Percentiles rank a stretch among this genome's conserved stretches.
Conservation (phyloP, 495 filamentous ascomycete species). For the Talaromyces borbonicus region DNA sequence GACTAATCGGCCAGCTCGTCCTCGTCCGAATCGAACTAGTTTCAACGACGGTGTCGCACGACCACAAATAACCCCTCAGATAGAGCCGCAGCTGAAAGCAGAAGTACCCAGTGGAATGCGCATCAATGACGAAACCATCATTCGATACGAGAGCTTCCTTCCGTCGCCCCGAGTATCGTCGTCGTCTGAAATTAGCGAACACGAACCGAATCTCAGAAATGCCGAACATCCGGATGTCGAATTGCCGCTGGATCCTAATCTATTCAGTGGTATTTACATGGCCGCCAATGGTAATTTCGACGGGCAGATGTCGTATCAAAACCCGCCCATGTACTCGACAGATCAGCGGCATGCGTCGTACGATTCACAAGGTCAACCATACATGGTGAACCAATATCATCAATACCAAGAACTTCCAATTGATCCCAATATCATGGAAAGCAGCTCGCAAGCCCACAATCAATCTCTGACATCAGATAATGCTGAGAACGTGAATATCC, state of each 20-base stretch:
- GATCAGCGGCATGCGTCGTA: conserved; percentile 1
- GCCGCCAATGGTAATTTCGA: not conserved
- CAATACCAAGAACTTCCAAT: conserved; percentile 3
- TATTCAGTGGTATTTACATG: not conserved
- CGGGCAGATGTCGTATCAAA: not conserved
- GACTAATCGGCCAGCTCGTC: conserved; percentile 2
- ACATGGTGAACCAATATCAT: conserved; percentile 1
- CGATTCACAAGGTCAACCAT: not conserved
- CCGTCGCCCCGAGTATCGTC: conserved; percentile 8
- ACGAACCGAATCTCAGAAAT: not conserved
- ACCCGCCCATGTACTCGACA: not conserved
- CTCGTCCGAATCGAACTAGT: conserved; percentile 7
- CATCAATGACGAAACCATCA: conserved; percentile 7
- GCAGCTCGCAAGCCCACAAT: not conserved
- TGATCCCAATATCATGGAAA: conserved; percentile 3
- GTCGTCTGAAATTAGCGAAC: conserved; percentile 7
- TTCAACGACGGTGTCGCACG: not conserved
- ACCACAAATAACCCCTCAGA: not conserved
- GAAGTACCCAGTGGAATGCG: not conserved
- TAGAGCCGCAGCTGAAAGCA: not conserved
- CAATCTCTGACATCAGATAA: not conserved
- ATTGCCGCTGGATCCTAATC: not conserved
- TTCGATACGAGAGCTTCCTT: conserved; percentile 7
- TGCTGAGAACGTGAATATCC: conserved; percentile 2
- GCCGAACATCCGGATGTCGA: conserved; percentile 2